These are phyloP conservation scores for Suhomyces atakaporum DNA, from an alignment of 1,139 yeast genomes.

Conservation along the genomic window DNA sequence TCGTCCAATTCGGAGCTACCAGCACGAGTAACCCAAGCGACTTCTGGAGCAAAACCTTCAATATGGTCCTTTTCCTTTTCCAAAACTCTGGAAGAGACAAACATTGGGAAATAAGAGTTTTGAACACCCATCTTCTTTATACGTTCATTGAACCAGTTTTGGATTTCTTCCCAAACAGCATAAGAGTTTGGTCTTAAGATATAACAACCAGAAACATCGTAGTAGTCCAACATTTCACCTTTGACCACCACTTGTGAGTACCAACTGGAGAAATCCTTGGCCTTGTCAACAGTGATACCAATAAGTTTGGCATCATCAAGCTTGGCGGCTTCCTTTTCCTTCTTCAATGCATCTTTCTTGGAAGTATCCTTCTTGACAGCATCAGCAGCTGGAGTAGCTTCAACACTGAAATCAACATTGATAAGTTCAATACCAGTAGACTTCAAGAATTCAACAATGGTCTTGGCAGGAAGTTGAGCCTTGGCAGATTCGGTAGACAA, in stretches of 20 bases:
- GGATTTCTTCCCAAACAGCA: constrained; percentile 92
- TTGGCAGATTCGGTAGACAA: constrained; percentile 61
- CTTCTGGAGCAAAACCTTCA: constrained; percentile 99
- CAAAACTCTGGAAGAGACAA: constrained; percentile 86
- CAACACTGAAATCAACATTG: constrained; percentile 60
- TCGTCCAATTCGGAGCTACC: constrained; percentile 94
- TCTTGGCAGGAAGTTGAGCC: constrained; percentile 55
- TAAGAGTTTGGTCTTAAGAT: constrained; percentile 96
- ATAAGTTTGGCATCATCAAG: constrained; percentile 89
- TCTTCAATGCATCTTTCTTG: constrained; percentile 24
- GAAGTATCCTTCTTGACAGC: constrained; percentile 29
- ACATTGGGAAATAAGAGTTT: constrained; percentile 98
- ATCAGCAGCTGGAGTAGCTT: constrained; percentile 37
- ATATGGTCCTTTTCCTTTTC: constrained; percentile 98
- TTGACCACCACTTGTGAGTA: constrained; percentile 93
- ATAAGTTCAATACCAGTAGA: constrained; percentile 58
- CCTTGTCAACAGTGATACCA: constrained; percentile 94
- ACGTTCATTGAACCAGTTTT: constrained; percentile 75
- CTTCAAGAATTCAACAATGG: constrained; percentile 53
- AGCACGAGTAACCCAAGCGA: constrained; percentile 99
- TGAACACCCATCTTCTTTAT: constrained; percentile 90
- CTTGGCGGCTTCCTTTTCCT: constrained; percentile 52
- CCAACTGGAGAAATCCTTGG: constrained; percentile 93
- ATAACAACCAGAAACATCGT: constrained; percentile 98
- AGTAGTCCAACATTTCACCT: constrained; percentile 98